These are phyloP conservation scores for Dryas drummondii DNA, from an alignment of 306 rosid genomes.

Conservation along the genomic window DNA sequence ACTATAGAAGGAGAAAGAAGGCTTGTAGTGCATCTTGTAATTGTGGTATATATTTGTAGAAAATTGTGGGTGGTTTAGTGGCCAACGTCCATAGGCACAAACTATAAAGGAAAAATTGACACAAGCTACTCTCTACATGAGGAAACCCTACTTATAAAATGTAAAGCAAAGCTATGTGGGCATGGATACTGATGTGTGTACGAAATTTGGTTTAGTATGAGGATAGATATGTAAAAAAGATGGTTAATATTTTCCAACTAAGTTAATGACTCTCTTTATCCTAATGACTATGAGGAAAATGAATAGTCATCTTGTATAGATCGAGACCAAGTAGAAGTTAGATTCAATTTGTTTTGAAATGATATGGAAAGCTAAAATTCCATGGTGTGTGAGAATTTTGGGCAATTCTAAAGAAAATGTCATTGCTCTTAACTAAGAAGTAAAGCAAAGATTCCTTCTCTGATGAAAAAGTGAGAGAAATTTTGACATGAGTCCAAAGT, in stretches of 20 bases:
- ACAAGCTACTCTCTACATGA: neutral
- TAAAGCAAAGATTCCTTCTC: neutral
- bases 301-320: neutral
- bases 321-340: neutral
- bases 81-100: slow-evolving; percentile 28
- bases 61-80: slow-evolving; percentile 53
- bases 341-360: neutral
- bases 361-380: neutral
- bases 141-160: neutral
- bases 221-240: neutral
- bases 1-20: neutral
- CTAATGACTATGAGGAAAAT: neutral
- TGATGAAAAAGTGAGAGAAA: neutral
- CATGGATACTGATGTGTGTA: neutral
- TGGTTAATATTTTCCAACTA: neutral
- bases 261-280: neutral
- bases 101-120: slow-evolving; percentile 15
- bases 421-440: neutral
- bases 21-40: neutral
- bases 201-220: neutral
- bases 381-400: neutral
- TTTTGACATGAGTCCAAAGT: neutral
- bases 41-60: slow-evolving; percentile 7
- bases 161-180: slow-evolving; percentile 6
- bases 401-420: slow-evolving; percentile 1